phyloP scores from a whole-genome alignment of 768 basidiomycete genomes.

The Boletus sp. region DNA sequence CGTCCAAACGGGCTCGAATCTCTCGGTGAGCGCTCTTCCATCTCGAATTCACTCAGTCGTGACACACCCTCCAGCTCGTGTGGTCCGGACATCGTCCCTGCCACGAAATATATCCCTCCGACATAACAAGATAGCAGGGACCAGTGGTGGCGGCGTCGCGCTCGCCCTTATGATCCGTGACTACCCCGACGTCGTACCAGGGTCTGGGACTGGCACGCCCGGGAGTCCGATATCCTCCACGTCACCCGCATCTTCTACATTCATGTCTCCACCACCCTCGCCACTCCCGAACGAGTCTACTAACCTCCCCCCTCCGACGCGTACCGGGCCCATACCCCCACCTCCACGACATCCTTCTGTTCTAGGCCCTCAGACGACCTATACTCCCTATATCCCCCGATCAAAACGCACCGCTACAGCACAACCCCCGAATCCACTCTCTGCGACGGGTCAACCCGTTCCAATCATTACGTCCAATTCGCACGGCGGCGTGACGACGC shows the following conservation, averaged over 20 bases:
- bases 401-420: no score
- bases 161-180: slow-evolving; percentile 98
- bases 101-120: slow-evolving; percentile 90
- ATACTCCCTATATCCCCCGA: no score
- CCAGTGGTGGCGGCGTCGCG: slow-evolving; percentile 89
- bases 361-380: no score
- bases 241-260: no score
- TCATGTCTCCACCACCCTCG: no score
- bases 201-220: neutral
- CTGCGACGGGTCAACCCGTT: no score
- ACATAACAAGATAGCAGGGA: slow-evolving; percentile 79
- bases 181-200: slow-evolving; percentile 77
- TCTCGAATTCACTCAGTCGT: neutral
- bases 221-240: slow-evolving; percentile 7
- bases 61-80: slow-evolving; percentile 55
- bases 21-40: slow-evolving; percentile 56
- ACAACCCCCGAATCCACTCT: no score
- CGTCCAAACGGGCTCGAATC: slow-evolving; percentile 73
- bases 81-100: slow-evolving; percentile 74
- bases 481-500: slow-evolving; percentile 51
- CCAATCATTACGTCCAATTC: slow-evolving; percentile 69
- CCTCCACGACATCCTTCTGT: no score
- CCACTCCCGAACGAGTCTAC: slow-evolving; percentile 33
- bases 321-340: slow-evolving; percentile 42
- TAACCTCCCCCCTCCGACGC: slow-evolving; percentile 20